These are phyloP conservation scores for Emmonsia crescens DNA, from an alignment of 2,329 filamentous ascomycete species.

Conservation along the genomic window DNA sequence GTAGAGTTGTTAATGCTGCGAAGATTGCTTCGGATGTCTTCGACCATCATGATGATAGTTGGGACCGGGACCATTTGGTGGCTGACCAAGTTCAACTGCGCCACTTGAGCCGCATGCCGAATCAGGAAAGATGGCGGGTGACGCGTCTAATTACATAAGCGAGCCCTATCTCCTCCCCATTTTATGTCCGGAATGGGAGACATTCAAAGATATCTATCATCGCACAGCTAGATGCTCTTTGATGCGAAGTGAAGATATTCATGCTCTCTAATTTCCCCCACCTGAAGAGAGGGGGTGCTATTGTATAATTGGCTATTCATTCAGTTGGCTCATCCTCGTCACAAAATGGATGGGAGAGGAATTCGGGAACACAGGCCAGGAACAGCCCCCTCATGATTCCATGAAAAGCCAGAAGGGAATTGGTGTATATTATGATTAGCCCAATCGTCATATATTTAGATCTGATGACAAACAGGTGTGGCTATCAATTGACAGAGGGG, in stretches of 20 bases:
- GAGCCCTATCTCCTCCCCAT: too few species aligned
- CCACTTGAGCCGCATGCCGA: not conserved
- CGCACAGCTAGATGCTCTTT: not conserved
- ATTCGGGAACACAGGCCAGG: too few species aligned
- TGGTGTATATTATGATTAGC: not conserved
- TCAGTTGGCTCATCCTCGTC: not conserved
- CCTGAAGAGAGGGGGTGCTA: not conserved
- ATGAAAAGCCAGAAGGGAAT: too few species aligned
- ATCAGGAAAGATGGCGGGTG: not conserved
- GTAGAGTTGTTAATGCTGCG: not conserved
- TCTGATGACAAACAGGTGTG: too few species aligned
- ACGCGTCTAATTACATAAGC: not conserved
- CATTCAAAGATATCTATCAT: too few species aligned
- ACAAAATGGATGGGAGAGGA: not conserved
- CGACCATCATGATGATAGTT: not conserved
- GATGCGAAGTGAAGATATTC: not conserved
- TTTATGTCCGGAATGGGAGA: too few species aligned
- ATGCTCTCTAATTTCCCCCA: not conserved
- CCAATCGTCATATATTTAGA: not conserved
- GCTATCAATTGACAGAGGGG: not conserved
- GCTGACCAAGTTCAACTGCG: not conserved
- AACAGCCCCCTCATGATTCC: too few species aligned
- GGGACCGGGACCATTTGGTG: too few species aligned
- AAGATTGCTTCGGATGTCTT: not conserved
- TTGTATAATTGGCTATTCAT: not conserved